Conservation (phyloP, 2,329 filamentous ascomycete species). For the Nothopassalora personata region DNA sequence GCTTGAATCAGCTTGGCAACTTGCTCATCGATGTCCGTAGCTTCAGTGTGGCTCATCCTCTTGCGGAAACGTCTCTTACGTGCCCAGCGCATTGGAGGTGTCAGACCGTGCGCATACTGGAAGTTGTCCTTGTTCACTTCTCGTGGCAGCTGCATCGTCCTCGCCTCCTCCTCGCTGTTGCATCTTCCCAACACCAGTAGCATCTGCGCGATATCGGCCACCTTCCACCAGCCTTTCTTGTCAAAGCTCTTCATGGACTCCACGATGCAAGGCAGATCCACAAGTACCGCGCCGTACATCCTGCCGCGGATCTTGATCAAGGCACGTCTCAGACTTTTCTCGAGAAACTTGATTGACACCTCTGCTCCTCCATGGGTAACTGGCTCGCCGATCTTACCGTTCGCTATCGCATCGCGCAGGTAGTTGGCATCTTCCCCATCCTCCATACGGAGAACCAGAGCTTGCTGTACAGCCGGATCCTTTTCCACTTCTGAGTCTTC, state of each 20-base stretch:
- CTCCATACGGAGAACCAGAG: slow-evolving; percentile 82
- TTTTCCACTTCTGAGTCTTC: slow-evolving; percentile 85
- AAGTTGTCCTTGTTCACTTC: slow-evolving; percentile 64
- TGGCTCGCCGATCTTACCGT: slow-evolving; percentile 68
- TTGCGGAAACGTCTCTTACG: slow-evolving; percentile 78
- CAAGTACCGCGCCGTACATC: slow-evolving; percentile 70
- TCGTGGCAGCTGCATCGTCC: slow-evolving; percentile 56
- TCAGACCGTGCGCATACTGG: slow-evolving; percentile 78
- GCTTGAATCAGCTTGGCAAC: slow-evolving; percentile 68
- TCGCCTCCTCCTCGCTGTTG: slow-evolving; percentile 48
- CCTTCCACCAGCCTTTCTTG: slow-evolving; percentile 80
- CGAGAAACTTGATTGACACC: slow-evolving; percentile 73
- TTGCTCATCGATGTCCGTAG: slow-evolving; percentile 75
- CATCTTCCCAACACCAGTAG: slow-evolving; percentile 69
- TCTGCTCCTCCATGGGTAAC: slow-evolving; percentile 65
- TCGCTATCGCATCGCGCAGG: slow-evolving; percentile 66
- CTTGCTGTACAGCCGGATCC: slow-evolving; percentile 84
- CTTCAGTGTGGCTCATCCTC: slow-evolving; percentile 73
- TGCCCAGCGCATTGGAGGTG: slow-evolving; percentile 81
- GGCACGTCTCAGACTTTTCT: slow-evolving; percentile 66
- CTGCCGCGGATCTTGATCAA: slow-evolving; percentile 64
- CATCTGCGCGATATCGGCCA: slow-evolving; percentile 85
- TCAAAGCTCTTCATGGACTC: slow-evolving; percentile 95
- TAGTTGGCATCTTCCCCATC: slow-evolving; percentile 84
- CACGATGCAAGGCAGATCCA: slow-evolving; percentile 80